A percentile compares a stretch with the other conserved stretches of the same genome.
phyloP scores from a whole-genome alignment of 1,139 yeast genomes.

The Scheffersomyces segobiensis region DNA sequence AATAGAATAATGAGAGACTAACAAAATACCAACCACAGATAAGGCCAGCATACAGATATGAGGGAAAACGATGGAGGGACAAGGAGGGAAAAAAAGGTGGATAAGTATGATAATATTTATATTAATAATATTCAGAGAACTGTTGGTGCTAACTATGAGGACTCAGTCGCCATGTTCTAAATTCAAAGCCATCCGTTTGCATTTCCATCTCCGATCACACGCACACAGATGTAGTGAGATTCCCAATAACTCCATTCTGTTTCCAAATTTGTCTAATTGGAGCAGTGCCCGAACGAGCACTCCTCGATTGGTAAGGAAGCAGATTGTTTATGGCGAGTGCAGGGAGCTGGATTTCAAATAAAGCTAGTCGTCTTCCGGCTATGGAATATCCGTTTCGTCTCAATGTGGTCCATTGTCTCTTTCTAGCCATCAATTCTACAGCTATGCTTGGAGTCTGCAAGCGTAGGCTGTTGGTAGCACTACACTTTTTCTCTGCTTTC shows the following conservation, averaged over 20 bases:
- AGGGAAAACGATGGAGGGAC: background rate
- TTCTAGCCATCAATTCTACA: too few relatives aligned
- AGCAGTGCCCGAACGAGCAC: background rate
- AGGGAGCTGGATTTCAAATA: background rate
- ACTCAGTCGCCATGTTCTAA: background rate
- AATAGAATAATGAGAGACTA: background rate
- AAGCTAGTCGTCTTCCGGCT: too few relatives aligned
- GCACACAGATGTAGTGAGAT: background rate
- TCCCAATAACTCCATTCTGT: background rate
- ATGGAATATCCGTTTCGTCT: too few relatives aligned
- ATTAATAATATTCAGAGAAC: background rate
- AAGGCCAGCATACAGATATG: background rate
- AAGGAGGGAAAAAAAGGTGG: background rate
- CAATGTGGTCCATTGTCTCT: too few relatives aligned
- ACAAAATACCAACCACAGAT: background rate
- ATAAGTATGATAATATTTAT: too few relatives aligned
- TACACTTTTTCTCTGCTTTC: background rate
- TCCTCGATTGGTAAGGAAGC: background rate
- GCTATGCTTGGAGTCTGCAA: too few relatives aligned
- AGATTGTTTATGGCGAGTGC: background rate
- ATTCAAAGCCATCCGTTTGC: background rate
- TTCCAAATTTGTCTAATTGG: background rate
- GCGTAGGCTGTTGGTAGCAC: too few relatives aligned
- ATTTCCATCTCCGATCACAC: background rate
- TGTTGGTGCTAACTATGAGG: background rate